Evolutionary conservation across 768 basidiomycete species (phyloP), one percentile per base, ranked within the genome.

Genomic region (Lenzites betulinus): DNA sequence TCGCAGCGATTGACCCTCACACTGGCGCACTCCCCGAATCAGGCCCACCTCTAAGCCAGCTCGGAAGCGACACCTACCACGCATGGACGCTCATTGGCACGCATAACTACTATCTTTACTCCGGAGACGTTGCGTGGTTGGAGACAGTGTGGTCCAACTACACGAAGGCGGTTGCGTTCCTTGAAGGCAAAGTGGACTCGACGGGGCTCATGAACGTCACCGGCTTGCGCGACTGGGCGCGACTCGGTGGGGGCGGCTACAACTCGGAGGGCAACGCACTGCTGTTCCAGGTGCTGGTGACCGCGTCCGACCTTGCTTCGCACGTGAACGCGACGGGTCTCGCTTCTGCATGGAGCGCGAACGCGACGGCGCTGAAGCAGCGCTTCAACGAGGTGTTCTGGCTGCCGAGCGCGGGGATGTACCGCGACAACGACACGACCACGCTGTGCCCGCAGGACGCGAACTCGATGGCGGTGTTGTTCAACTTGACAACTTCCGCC

Each of bases 31-130:
- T 85, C 0, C 83, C 83, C 1, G 82, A 84, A 64, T 83, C 83
- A 1, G 83, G 71, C 1, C 73, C 71, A 73, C 30, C 83, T 74
- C 51, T 82, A 75, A 48, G 69, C 78, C 51, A 83, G 75, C 62
- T 78, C 75, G 69, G 75, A 70, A 59, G 81, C 76, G 56, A 74
- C 64, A 85, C 84, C 0, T 86, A 86, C 62, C 83, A 85, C 67
- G 77, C 76, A 22, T 85, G 83, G 83, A 85, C 84, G 18, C 73
- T 86, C 25, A 81, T 86, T 60, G 84, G 84, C n/a, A 79, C 67
- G 55, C 64, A 84, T 68, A 85, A 85, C 66, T 86, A 86, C 68
- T 80, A 75, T 61, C 67, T 84, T 5, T 86, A 79, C 65, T 79
- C 81, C 1, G 84, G 84, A 0, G 84, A 86, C 66, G 68, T 63